Base-by-base conservation (phyloP, 306 rosid genomes). In the Vicia sativa region DNA sequence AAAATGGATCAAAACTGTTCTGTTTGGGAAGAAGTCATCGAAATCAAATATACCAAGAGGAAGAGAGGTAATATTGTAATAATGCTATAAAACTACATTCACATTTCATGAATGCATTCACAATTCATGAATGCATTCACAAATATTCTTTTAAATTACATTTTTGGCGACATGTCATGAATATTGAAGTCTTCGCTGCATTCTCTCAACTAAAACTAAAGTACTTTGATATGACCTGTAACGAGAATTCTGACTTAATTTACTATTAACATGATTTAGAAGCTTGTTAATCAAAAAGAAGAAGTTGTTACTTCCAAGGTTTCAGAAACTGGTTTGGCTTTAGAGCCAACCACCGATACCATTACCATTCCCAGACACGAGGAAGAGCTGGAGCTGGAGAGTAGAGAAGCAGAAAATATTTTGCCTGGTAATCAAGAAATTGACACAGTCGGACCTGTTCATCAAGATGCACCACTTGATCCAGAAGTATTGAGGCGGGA, bases 1-100 rank as follows among this genome's bases (percentile, higher is more conserved):
- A 68, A 95, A 91, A 87, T 95, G 99, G 99, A 91, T 95, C 80
- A 91, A 88, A 82, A 78, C 85, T 28, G 89, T 91, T 25, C 79
- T 95, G 23, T 91, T 95, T 37, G 96, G 97, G 77, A 95, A 91
- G 81, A 95, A 91, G 80, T 74, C 96, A 4, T 75, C 96, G 44
- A 91, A 85, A 80, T 81, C 90, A 60, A 79, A 80, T 65, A 62
- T 80, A 72, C 67, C 89, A 2, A 95, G 77, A 80, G 87, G 87
- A 9, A 74, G 90, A 85, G 95, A 85, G 90, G 90, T 87, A 80
- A 76, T 23, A 15, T 12, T 10, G 57, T 50, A 10, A 15, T 16
- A 48, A 9, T 18, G 11, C 7, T 62, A 15, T 28, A 55, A n/a
- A 64, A 62, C 18, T 18, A 7, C 15, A 18, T 49, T 25, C 57